Evolutionary conservation across 371 early-diverging fungal genomes (phyloP).

Genomic region (Circinella umbellata): DNA sequence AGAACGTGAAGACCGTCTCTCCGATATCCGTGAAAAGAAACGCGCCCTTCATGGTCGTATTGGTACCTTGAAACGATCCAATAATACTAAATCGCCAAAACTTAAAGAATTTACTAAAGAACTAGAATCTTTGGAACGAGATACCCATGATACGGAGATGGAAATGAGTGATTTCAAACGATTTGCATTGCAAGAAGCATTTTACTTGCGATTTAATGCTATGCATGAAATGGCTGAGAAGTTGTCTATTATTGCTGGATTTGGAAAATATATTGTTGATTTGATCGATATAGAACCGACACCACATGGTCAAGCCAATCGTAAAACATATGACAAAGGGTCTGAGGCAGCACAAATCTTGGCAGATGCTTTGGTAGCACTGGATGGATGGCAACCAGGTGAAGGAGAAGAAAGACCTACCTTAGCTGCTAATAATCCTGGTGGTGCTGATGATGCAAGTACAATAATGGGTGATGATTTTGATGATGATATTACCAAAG

Average conservation of each 20-base stretch:
- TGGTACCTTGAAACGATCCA: slow-evolving; percentile 31
- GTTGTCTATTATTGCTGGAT: slow-evolving; percentile 49
- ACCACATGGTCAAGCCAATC: slow-evolving; percentile 26
- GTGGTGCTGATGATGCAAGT: neutral
- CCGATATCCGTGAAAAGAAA: slow-evolving; percentile 50
- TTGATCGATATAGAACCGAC: slow-evolving; percentile 48
- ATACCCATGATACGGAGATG: slow-evolving; percentile 47
- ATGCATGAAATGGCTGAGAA: slow-evolving; percentile 53
- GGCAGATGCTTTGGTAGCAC: slow-evolving; percentile 44
- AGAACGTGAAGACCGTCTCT: slow-evolving; percentile 46
- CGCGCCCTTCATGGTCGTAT: slow-evolving; percentile 44
- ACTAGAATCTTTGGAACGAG: slow-evolving; percentile 41
- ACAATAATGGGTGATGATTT: slow-evolving; percentile 5
- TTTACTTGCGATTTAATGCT: slow-evolving; percentile 56
- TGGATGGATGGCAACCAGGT: slow-evolving; percentile 45
- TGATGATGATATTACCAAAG: neutral
- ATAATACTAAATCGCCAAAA: slow-evolving; percentile 38
- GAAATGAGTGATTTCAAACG: slow-evolving; percentile 56
- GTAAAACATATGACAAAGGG: slow-evolving; percentile 41
- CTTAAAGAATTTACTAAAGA: slow-evolving; percentile 40
- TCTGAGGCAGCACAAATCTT: slow-evolving; percentile 41
- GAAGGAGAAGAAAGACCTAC: slow-evolving; percentile 50
- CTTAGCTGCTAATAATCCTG: slow-evolving; percentile 7
- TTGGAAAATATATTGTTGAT: slow-evolving; percentile 55
- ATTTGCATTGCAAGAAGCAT: slow-evolving; percentile 54